Percentiles rank a stretch among this genome's conserved stretches.
Conservation (phyloP, 2,329 filamentous ascomycete species). For the Trichoderma atroviride region DNA sequence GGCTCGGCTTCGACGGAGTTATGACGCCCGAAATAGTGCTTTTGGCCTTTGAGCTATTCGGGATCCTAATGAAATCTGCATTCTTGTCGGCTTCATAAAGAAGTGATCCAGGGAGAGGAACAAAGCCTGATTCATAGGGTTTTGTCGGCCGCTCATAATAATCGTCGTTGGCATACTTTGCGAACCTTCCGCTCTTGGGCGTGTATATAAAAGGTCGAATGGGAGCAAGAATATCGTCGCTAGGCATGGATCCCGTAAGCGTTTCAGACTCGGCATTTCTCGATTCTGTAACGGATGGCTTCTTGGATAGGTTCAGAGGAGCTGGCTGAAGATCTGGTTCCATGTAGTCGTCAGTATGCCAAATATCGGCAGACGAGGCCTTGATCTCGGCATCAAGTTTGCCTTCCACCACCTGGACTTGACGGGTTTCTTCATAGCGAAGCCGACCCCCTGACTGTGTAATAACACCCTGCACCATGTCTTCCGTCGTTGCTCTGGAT, state of each 20-base stretch:
- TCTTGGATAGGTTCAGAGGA: constrained; percentile 32
- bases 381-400: constrained; percentile 25
- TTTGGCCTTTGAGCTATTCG: constrained; percentile 14
- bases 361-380: constrained; percentile 33
- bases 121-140: constrained; percentile 17
- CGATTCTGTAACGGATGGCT: not conserved
- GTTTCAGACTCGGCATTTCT: not conserved
- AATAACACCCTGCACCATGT: constrained; percentile 32
- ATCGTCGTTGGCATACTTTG: not conserved
- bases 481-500: constrained; percentile 34
- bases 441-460: constrained; percentile 32
- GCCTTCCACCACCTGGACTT: constrained; percentile 30
- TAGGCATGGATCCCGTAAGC: not conserved
- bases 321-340: constrained; percentile 33
- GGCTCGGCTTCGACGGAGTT: constrained; percentile 31
- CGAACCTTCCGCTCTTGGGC: not conserved
- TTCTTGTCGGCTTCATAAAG: constrained; percentile 22
- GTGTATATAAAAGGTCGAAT: not conserved
- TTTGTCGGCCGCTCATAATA: not conserved
- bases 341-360: constrained; percentile 30
- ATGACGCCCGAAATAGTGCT: constrained; percentile 28
- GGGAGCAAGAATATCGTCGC: not conserved
- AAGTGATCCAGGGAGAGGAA: constrained; percentile 18
- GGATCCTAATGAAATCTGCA: constrained; percentile 4
- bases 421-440: constrained; percentile 29